phyloP scores from a whole-genome alignment of 768 basidiomycete species.

The Tricholoma furcatifolium region DNA sequence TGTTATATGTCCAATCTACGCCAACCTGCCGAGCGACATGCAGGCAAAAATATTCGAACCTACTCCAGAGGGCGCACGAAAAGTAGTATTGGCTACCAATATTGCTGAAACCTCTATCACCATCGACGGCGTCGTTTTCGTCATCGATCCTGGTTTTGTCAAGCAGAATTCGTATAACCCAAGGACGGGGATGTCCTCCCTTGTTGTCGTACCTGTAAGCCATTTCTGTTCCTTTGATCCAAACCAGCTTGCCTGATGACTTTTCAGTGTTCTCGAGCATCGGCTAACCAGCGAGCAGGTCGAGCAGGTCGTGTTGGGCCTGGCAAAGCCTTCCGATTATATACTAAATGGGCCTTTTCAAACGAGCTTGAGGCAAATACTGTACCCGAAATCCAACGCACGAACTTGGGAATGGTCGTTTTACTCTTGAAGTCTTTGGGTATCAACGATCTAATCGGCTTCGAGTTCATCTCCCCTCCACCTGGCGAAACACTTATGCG shows the following conservation, averaged over 20 bases:
- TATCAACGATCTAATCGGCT: conserved; percentile 97
- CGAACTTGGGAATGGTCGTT: conserved; percentile 95
- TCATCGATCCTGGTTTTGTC: conserved; percentile 98
- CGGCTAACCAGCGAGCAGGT: conserved; percentile 95
- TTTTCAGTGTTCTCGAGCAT: conserved; percentile 90
- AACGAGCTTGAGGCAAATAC: conserved; percentile 98
- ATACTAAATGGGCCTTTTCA: conserved; percentile 96
- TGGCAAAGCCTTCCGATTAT: conserved; percentile 97
- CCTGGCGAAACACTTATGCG: conserved; percentile 97
- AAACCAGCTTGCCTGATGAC: background rate
- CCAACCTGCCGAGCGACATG: conserved; percentile 99
- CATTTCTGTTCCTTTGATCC: background rate
- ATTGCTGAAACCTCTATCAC: conserved; percentile 99
- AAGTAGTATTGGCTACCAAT: conserved; percentile 97
- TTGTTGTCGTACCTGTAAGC: conserved; percentile 92
- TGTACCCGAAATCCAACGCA: conserved; percentile 98
- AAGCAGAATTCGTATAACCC: conserved; percentile 99
- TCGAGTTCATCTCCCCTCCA: conserved; percentile 98
- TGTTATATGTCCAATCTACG: conserved; percentile 96
- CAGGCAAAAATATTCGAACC: conserved; percentile 99
- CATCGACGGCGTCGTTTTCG: conserved; percentile 98
- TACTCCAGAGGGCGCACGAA: conserved; percentile 93
- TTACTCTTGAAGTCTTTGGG: conserved; percentile 93
- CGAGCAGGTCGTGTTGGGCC: conserved; percentile 97
- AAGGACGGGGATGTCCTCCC: conserved; percentile 95